phyloP scores from a whole-genome alignment of 176 grass and related monocot species.

The Avena atlantica region DNA sequence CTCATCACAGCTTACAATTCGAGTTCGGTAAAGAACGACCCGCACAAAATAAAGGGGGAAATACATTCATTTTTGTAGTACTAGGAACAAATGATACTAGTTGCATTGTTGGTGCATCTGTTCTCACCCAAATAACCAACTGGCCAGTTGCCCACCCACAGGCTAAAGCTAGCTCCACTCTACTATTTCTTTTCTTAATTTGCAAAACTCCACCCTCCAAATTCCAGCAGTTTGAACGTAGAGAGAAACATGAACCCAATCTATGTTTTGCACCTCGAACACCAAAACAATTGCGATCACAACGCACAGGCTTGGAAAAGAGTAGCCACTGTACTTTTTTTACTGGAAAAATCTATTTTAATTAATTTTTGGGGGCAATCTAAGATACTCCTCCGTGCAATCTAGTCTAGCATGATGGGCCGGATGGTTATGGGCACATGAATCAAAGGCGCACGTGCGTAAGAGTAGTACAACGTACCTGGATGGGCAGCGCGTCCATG shows the following conservation, averaged over 20 bases:
- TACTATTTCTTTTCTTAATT: too few species aligned
- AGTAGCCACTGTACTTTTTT: too few species aligned
- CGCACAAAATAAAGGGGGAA: too few species aligned
- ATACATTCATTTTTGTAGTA: too few species aligned
- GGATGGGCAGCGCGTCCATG: conserved; percentile 96
- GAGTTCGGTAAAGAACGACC: too few species aligned
- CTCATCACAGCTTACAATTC: too few species aligned
- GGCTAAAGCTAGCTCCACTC: too few species aligned
- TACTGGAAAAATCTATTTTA: too few species aligned
- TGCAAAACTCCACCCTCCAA: too few species aligned
- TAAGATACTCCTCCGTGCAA: too few species aligned
- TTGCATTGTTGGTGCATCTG: background rate
- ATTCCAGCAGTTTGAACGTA: background rate
- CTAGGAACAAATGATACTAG: background rate
- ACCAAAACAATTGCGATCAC: background rate
- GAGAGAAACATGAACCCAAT: background rate
- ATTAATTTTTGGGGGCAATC: background rate
- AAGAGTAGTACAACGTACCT: conserved; percentile 52
- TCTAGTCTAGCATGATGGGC: background rate
- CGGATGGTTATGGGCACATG: background rate
- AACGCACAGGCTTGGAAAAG: too few species aligned
- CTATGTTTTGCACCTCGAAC: background rate
- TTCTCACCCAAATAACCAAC: background rate
- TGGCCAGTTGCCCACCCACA: background rate
- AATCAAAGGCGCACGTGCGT: conserved; percentile 8